phyloP scores from a whole-genome alignment of 2,329 filamentous ascomycete species.

The Chrysoporthe deuterocubensis region DNA sequence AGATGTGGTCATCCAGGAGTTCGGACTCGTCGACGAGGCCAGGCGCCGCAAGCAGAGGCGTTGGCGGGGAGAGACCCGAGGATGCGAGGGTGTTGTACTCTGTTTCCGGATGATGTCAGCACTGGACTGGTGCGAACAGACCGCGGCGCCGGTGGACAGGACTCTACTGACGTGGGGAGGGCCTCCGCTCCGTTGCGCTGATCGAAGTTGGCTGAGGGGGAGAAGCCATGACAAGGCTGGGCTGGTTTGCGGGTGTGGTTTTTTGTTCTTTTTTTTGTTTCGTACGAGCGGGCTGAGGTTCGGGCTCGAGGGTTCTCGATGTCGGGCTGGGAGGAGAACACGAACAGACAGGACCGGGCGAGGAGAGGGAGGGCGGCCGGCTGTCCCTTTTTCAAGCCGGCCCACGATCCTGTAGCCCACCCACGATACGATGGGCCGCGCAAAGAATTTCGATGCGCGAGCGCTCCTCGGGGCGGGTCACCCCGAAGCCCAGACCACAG shows the following conservation, averaged over 20 bases:
- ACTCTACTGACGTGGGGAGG: conserved; percentile 14
- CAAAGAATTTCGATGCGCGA: conserved; percentile 4
- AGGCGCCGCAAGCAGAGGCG: background rate
- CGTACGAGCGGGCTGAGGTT: background rate
- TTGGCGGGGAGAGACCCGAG: conserved; percentile 13
- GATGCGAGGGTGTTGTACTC: conserved; percentile 12
- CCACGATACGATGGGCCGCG: background rate
- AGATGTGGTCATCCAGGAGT: conserved; percentile 14
- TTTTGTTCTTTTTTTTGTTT: background rate
- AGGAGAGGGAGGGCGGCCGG: background rate
- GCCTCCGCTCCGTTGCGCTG: conserved; percentile 13
- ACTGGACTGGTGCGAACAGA: background rate
- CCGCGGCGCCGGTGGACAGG: too few species aligned
- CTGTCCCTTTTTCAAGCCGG: conserved; percentile 6
- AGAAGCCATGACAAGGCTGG: conserved; percentile 20
- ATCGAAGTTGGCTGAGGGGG: conserved; percentile 11
- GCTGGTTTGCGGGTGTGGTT: background rate
- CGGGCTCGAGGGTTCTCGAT: background rate
- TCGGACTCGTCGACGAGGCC: conserved; percentile 20
- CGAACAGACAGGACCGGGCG: background rate
- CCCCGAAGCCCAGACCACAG: conserved; percentile 18
- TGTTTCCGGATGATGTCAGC: conserved; percentile 7
- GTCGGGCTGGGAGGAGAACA: background rate
- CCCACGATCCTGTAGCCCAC: background rate
- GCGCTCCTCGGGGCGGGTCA: conserved; percentile 18